Evolutionary conservation across 805 yeast species (phyloP).

Genomic region (Wickerhamiella hasegawae): DNA sequence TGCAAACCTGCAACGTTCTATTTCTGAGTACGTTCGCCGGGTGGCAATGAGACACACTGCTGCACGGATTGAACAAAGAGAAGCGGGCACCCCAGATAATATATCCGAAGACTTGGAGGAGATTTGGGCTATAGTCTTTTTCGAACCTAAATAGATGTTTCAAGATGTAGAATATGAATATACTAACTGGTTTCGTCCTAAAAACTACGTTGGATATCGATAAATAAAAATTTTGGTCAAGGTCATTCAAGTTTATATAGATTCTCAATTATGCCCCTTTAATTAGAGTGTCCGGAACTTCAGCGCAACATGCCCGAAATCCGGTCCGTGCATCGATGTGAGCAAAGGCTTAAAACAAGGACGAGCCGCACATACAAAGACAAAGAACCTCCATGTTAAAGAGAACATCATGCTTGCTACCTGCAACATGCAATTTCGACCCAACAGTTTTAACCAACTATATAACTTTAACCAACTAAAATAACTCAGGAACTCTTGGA

Average conservation of each 20-base stretch:
- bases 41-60: conserved; percentile 76
- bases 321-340: too few species aligned
- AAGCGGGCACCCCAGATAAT: conserved; percentile 51
- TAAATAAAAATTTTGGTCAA: background rate
- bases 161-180: background rate
- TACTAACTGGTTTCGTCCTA: background rate
- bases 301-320: background rate
- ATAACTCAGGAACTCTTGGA: too few species aligned
- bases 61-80: conserved; percentile 75
- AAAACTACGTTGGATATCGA: background rate
- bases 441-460: too few species aligned
- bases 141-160: background rate
- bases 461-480: too few species aligned
- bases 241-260: background rate
- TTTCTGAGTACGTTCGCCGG: conserved; percentile 78
- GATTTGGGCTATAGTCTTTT: conserved; percentile 2
- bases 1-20: conserved; percentile 35
- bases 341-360: too few species aligned
- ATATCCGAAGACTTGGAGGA: conserved; percentile 3
- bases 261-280: background rate
- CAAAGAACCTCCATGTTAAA: too few species aligned
- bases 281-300: background rate
- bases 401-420: too few species aligned
- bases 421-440: too few species aligned
- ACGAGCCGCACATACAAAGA: too few species aligned